Base-by-base conservation (phyloP, 2,329 filamentous ascomycete genomes). In the Lanzia echinophila region DNA sequence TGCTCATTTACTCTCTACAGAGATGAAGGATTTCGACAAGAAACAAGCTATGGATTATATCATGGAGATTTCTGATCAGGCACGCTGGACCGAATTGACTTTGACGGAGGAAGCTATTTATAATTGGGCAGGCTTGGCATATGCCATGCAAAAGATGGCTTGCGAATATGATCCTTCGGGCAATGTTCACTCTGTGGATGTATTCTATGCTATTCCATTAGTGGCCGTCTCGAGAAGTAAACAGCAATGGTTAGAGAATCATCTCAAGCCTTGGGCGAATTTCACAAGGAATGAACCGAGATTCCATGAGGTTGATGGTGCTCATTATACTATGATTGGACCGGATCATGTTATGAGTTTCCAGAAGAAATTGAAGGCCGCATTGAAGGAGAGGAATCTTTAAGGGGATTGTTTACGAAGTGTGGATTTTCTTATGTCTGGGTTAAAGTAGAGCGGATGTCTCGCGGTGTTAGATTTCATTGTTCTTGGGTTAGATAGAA, bases 281-380 rank as follows among this genome's bases (percentile, higher is more conserved):
- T 55, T 55, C 22, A n/a, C 13, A 2, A 17, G 22, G 12, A 11
- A 3, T 11, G 31, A 44, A 15, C n/a, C 34, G 2, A 31, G 32
- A 15, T 55, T 55, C 38, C 41, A 46, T 28, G 47, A 50, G 7
- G 53, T 55, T 3, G 39, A 46, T 38, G 53, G 53, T 10, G 31
- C 24, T 24, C 53, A 55, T 46, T 50, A 55, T 28, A 55, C 53
- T n/a, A 55, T 55, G 53, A 44, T 55, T 45, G 47, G 53, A 6
- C 15, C 46, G 11, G 31, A 46, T 8, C 46, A 55, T 41, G 46
- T 50, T 22, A 13, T 36, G 1, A 46, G 28, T 15, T 55, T 55
- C 31, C 46, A 50, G 19, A 43, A 41, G 41, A 50, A 12, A 11
- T 32, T 55, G 19, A 39, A 39, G 34, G 43, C 10, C 19, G 32